A percentile compares a stretch with the other conserved stretches of the same genome.
phyloP scores from a whole-genome alignment of 179 eudicot genomes.

The Silene noctiflora region DNA sequence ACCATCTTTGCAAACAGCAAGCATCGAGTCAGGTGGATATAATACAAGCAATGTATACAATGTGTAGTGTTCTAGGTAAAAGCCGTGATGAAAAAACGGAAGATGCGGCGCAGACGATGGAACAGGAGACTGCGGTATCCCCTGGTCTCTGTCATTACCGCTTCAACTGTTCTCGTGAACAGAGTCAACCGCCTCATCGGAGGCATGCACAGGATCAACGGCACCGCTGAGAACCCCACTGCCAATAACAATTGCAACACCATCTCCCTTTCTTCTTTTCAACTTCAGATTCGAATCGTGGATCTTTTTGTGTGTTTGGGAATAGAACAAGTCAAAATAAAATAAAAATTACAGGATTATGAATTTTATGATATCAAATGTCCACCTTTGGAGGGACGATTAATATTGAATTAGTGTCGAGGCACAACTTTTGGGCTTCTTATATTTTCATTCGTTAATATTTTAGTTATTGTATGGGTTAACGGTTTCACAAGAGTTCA shows the following conservation, averaged over 20 bases:
- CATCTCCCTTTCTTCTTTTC: neutral
- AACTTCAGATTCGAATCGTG: neutral
- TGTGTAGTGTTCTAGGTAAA: neutral
- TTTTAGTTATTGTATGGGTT: no score
- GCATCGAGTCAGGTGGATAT: no score
- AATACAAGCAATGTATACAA: no score
- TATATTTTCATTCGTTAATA: no score
- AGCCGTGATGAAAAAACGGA: slow-evolving; percentile 38
- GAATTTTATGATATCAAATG: neutral
- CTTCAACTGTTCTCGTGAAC: slow-evolving; percentile 56
- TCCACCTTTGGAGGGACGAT: neutral
- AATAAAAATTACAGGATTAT: neutral
- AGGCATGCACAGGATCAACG: slow-evolving; percentile 69
- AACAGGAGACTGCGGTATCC: slow-evolving; percentile 38
- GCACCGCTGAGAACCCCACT: slow-evolving; percentile 75
- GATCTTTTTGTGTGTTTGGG: neutral
- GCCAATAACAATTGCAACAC: slow-evolving; percentile 66
- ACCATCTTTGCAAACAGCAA: no score
- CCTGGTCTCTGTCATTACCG: slow-evolving; percentile 39
- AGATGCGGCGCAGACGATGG: slow-evolving; percentile 49
- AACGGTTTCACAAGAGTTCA: no score
- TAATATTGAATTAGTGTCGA: no score
- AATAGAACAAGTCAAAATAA: neutral
- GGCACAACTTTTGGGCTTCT: no score
- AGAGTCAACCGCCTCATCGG: slow-evolving; percentile 63